Evolutionary conservation across 2,329 filamentous ascomycete genomes (phyloP), one percentile per base, ranked within the genome.

Genomic region (Cladosporium sp.): DNA sequence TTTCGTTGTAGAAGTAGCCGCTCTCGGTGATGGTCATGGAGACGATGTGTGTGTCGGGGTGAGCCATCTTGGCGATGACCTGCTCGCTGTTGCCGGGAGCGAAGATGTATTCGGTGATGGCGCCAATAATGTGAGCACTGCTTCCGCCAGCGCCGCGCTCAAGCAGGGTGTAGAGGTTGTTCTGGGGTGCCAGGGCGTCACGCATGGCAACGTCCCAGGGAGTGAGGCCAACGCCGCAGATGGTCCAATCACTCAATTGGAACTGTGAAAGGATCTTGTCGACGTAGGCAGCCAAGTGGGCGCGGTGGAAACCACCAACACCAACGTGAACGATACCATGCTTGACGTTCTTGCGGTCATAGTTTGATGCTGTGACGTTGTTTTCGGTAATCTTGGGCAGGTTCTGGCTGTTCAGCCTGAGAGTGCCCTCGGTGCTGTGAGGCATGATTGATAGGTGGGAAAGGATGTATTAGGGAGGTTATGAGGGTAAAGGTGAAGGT

Each of bases 1-100:
- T 78, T 61, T 79, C 76, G 61, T 79, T 77, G 69, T 79, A 78
- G 68, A 76, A 79, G 72, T 79, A 79, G 55, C 76, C 76, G 59
- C 73, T 77, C 68, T 79, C 76, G 38, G 76, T 79, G 61, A 79
- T 79, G 60, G 76, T 79, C 62, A 79, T 61, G 13, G 76, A 79
- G 27, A 79, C 76, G 54, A 79, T 79, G 60, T 71, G 73, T 11
- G 76, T 79, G 59, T 79, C 75, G 0, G 73, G 69, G 65, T 78
- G 70, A 2, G 76, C 76, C 76, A 79, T 78, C 70, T 79, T 79
- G 59, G 70, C 71, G 27, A 79, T 72, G 54, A 79, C 75, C 30
- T 75, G 74, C 65, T 76, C 70, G 43, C 73, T 71, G 63, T 78
- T 59, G 57, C 78, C 76, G 4, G 76, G 75, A 0, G 76, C 76